Base-by-base conservation (phyloP, 345 rosid species). In the Moricandia moricandioides region DNA sequence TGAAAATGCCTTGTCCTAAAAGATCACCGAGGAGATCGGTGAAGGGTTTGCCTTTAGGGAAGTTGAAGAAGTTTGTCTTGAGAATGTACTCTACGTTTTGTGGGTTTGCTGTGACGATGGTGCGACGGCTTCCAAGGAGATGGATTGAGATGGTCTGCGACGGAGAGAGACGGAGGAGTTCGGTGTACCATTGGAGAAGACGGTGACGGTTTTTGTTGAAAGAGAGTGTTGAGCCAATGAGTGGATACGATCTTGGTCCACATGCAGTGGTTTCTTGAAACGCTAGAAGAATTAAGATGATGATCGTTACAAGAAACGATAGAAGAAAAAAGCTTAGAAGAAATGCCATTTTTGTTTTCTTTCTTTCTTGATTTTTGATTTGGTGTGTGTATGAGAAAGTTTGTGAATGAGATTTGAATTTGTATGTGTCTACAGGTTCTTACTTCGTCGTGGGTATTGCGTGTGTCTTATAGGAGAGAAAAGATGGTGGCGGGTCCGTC, bases 11-110 rank as follows among this genome's bases (percentile, higher is more conserved):
- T 2, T 62, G 33, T 4, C 96, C 92, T 12, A 90, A 82, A 24
- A 90, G 83, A 70, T 90, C 96, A 4, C 90, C 89, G 12, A 90
- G 78, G 63, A 88, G 73, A 6, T 78, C 60, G 1, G 88, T 82
- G 82, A 88, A 86, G 0, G 79, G 83, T 40, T 90, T 85, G 11
- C 96, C 96, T 74, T 88, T 90, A 0, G 92, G 96, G 80, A 86
- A 90, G 79, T 88, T 90, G 12, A 77, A 71, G 78, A 90, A 90
- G 10, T 67, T 83, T 14, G 87, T 82, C 49, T 75, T 81, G 78
- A 90, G 89, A 37, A 90, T 84, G 86, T 90, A 77, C 47, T 88
- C 85, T 1, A 90, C 86, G 67, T 83, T 88, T 30, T 58, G 76
- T 5, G 84, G 96, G 62, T 88, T 86, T 1, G 89, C 71, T 1